Base-by-base conservation (phyloP, 352 stramenopile genomes). In the Poterioochromonas sp. region DNA sequence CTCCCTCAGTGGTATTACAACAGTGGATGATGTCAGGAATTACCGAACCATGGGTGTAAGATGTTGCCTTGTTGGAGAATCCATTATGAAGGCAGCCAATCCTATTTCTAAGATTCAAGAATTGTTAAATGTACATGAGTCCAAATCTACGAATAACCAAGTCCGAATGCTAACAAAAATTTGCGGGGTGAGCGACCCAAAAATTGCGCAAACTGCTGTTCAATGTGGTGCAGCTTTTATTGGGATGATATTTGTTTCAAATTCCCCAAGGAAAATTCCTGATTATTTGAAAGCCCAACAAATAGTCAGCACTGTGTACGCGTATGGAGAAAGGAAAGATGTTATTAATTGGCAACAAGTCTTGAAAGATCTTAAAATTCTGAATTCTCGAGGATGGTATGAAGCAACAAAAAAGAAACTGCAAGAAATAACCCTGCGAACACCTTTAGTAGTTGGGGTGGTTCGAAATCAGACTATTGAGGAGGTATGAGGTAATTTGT, bases 1-100 rank as follows among this genome's bases (percentile, higher is more conserved):
- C 80, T 91, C 93, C 32, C 84, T 99, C n/a, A 98, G 92, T 62
- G 95, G 94, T 37, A 98, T 98, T 86, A 94, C 92, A 54, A 92
- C 86, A 20, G 88, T 91, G 29, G 85, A 88, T 32, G 94, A 99
- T 81, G 92, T 98, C 0, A 79, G 96, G 81, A 81, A 88, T 63
- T 97, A 95, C 81, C 91, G 90, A 34, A 88, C 92, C 18, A 82
- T 82, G 29, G 51, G 51, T 34, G 26, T 62, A 32, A 32, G 8
- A 22, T 62, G 51, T 32, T 62, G 97, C 79, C 88, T 99, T 32
- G 94, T 99, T 78, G 95, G 95, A 44, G 95, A 99, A 87, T 95
- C 90, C 60, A 88, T 99, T 29, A 99, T 99, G 95, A 91, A 96
- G 81, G 93, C 92, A 41, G 84, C 87, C 15, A 89, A 98, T 84